A percentile compares a stretch with the other conserved stretches of the same genome.
Conservation (phyloP, 306 rosid species). For the Vicia faba region DNA sequence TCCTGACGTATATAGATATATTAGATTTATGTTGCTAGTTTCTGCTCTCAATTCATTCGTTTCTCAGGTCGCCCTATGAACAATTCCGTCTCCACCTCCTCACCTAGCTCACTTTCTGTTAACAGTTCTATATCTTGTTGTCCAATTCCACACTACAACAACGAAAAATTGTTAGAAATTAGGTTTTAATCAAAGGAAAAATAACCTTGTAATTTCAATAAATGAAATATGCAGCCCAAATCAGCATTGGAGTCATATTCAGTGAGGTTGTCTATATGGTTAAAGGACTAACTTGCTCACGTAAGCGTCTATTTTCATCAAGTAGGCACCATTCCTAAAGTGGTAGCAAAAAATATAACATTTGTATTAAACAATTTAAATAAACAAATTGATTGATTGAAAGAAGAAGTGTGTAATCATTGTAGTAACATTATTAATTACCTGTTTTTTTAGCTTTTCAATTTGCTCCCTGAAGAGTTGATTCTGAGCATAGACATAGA, state of each 20-base stretch:
- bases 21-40: not conserved
- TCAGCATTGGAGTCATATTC: no score
- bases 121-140: constrained; percentile 7
- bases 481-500: constrained; percentile 45
- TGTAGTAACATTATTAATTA: constrained; percentile 30
- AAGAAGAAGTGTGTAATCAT: not conserved
- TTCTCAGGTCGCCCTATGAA: constrained; percentile 70
- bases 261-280: no score
- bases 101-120: not conserved
- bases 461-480: constrained; percentile 64
- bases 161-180: not conserved
- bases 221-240: not conserved
- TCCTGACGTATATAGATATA: not conserved
- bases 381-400: not conserved
- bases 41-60: constrained; percentile 31
- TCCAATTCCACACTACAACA: constrained; percentile 48
- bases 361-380: not conserved
- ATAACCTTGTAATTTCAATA: not conserved
- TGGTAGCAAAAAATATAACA: constrained; percentile 17
- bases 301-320: constrained; percentile 60
- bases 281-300: constrained; percentile 47
- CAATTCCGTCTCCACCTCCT: constrained; percentile 69
- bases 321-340: constrained; percentile 60
- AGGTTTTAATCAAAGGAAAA: not conserved
- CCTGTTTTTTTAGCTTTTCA: constrained; percentile 70